A percentile compares a stretch with the other conserved stretches of the same genome.
These are phyloP conservation scores for Sungouiozyma intestinalis DNA, from an alignment of 805 yeast species.

Conservation along the genomic window DNA sequence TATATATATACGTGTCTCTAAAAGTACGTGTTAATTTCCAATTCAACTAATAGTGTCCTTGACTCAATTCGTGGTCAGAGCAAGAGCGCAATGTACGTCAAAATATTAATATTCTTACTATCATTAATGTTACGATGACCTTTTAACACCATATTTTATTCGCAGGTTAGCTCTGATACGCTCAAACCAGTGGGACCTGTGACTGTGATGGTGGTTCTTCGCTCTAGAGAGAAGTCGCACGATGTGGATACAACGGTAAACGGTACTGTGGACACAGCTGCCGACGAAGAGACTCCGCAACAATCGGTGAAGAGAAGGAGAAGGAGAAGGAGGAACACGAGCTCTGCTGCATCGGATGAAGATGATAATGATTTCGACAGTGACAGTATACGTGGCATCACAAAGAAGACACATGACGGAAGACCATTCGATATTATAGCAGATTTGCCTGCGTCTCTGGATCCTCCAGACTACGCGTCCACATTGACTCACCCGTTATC, in stretches of 20 bases:
- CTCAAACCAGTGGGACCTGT: too few species aligned
- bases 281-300: not conserved
- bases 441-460: constrained; percentile 56
- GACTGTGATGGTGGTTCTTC: not conserved
- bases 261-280: too few species aligned
- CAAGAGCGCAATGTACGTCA: too few species aligned
- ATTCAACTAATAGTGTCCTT: too few species aligned
- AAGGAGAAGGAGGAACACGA: constrained; percentile 10
- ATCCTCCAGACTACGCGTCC: constrained; percentile 43
- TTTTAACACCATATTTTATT: too few species aligned
- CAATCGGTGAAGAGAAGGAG: not conserved
- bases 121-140: too few species aligned
- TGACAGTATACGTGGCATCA: not conserved
- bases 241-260: not conserved
- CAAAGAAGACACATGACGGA: constrained; percentile 8
- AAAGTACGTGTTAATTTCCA: too few species aligned
- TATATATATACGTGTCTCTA: too few species aligned
- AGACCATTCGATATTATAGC: constrained; percentile 57
- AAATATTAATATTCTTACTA: too few species aligned
- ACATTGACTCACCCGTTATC: constrained; percentile 56
- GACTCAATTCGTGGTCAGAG: too few species aligned
- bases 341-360: constrained; percentile 16
- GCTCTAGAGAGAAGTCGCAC: not conserved
- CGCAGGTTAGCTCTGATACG: too few species aligned
- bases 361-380: constrained; percentile 9